A percentile compares a stretch with the other conserved stretches of the same genome.
Conservation (phyloP, 768 basidiomycete genomes). For the Termitomyces sp. region DNA sequence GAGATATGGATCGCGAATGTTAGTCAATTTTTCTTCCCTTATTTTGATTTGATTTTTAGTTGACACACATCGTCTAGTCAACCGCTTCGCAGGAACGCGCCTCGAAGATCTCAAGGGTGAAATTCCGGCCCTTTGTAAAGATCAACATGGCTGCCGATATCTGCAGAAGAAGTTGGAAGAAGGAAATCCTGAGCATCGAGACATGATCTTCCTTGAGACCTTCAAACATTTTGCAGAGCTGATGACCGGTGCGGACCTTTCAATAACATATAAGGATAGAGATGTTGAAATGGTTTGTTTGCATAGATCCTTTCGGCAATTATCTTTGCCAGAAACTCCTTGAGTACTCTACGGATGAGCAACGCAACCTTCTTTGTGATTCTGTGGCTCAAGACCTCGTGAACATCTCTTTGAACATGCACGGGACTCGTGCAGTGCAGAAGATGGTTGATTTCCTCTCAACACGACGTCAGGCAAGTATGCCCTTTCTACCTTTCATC, state of each 20-base stretch:
- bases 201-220: slow-evolving; percentile 99
- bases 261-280: slow-evolving; percentile 3
- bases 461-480: slow-evolving; percentile 85
- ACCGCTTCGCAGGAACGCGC: slow-evolving; percentile 94
- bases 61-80: slow-evolving; percentile 52
- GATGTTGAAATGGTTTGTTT: background rate
- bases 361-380: slow-evolving; percentile 94
- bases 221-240: slow-evolving; percentile 97
- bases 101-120: slow-evolving; percentile 96
- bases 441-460: slow-evolving; percentile 99
- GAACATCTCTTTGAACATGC: slow-evolving; percentile 98
- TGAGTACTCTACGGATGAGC: slow-evolving; percentile 96
- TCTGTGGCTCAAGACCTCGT: slow-evolving; percentile 97
- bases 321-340: slow-evolving; percentile 98
- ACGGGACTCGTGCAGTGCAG: slow-evolving; percentile 98
- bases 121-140: slow-evolving; percentile 92
- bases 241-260: slow-evolving; percentile 75
- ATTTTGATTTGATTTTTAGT: background rate
- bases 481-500: slow-evolving; percentile 25
- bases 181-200: slow-evolving; percentile 90
- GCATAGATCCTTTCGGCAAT: slow-evolving; percentile 93
- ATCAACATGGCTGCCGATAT: slow-evolving; percentile 98
- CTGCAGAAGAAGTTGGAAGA: slow-evolving; percentile 99
- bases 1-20: slow-evolving; percentile 89
- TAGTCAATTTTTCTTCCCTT: slow-evolving; percentile 16